Evolutionary conservation across 352 stramenopile species (phyloP).

Genomic region (Phytophthora brassicae): DNA sequence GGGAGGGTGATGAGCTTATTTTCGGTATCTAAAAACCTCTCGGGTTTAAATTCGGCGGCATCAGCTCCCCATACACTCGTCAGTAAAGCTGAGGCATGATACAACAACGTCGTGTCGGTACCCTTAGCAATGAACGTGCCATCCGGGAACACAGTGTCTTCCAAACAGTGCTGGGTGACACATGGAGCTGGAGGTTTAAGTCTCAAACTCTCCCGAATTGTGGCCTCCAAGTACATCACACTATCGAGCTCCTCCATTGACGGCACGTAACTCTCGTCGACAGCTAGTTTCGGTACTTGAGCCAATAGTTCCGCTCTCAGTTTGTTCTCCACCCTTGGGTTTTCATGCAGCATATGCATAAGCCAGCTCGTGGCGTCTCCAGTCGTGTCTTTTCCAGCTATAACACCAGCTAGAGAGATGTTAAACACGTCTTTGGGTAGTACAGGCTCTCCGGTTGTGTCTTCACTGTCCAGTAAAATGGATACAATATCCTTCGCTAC

Average conservation of each 20-base stretch:
- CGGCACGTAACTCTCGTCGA: slow-evolving; percentile 28
- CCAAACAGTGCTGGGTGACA: slow-evolving; percentile 36
- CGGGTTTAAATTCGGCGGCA: slow-evolving; percentile 39
- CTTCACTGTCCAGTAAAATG: slow-evolving; percentile 35
- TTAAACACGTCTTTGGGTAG: slow-evolving; percentile 48
- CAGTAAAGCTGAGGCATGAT: slow-evolving; percentile 43
- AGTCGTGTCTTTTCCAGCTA: slow-evolving; percentile 73
- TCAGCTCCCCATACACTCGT: slow-evolving; percentile 48
- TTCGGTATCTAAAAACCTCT: slow-evolving; percentile 44
- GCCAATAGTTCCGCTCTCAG: slow-evolving; percentile 29
- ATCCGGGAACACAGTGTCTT: slow-evolving; percentile 54
- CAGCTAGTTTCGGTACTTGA: slow-evolving; percentile 29
- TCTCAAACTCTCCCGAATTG: slow-evolving; percentile 49
- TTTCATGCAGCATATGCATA: slow-evolving; percentile 54
- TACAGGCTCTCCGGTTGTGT: slow-evolving; percentile 23
- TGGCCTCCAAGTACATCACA: slow-evolving; percentile 39
- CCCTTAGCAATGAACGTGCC: slow-evolving; percentile 46
- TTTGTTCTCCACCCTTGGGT: slow-evolving; percentile 47
- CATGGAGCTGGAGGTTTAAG: slow-evolving; percentile 49
- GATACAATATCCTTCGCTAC: slow-evolving; percentile 42
- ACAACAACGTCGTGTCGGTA: slow-evolving; percentile 37
- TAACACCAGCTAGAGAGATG: slow-evolving; percentile 62
- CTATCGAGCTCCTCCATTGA: slow-evolving; percentile 36
- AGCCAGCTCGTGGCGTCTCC: slow-evolving; percentile 49
- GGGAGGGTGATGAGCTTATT: slow-evolving; percentile 32